Percentiles rank a stretch among this genome's conserved stretches.
Evolutionary conservation across 169 alveolate species (phyloP).

Genomic region (Cryptosporidium sp.): DNA sequence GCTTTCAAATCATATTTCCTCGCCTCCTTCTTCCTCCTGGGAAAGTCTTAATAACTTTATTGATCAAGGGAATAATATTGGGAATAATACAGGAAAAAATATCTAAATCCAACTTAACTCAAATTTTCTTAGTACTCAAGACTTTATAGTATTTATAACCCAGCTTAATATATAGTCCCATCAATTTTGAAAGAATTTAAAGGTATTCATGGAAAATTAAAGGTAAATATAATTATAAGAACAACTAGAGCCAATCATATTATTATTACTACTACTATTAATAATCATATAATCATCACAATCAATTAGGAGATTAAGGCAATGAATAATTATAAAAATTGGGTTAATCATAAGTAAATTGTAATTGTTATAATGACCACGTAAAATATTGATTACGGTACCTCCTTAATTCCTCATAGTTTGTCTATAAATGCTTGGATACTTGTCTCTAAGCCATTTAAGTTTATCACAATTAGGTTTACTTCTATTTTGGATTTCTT

Average conservation of each 20-base stretch:
- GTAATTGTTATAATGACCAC: neutral
- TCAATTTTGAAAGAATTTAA: too few species aligned
- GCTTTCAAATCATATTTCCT: neutral
- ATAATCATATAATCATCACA: constrained; percentile 1
- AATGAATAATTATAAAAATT: neutral
- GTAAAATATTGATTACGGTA: too few species aligned
- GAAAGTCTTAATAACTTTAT: neutral
- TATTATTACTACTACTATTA: neutral
- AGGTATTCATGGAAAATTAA: neutral
- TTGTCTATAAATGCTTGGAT: constrained; percentile 62
- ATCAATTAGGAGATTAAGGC: neutral
- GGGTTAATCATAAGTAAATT: neutral
- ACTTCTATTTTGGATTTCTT: constrained; percentile 52
- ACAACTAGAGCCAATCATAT: neutral
- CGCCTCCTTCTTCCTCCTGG: constrained; percentile 43
- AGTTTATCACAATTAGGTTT: constrained; percentile 71
- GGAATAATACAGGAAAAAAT: neutral
- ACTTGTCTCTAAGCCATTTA: constrained; percentile 66
- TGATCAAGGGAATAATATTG: neutral
- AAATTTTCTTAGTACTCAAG: too few species aligned
- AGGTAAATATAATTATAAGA: constrained; percentile 10
- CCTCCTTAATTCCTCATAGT: constrained; percentile 42
- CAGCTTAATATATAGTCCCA: neutral
- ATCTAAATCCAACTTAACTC: too few species aligned
- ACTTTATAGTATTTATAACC: too few species aligned